These are phyloP conservation scores for Fraxinus greggii DNA, from an alignment of 305 asterid species.

Conservation along the genomic window DNA sequence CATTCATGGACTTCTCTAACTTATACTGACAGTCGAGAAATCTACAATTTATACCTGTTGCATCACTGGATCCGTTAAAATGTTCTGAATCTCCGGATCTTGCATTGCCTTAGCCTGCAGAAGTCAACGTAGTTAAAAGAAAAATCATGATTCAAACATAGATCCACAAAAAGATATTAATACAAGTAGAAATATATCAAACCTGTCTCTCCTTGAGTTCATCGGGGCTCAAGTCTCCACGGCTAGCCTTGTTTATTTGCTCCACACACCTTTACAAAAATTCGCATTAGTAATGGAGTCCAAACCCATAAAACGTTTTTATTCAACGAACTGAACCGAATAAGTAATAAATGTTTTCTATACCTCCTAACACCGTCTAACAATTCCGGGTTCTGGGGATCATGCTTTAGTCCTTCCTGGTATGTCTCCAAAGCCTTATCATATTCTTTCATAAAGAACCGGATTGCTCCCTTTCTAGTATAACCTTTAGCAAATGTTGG, in stretches of 20 bases:
- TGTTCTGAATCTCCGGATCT: conserved; percentile 88
- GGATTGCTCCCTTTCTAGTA: conserved; percentile 84
- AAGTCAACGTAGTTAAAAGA: background rate
- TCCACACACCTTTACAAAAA: conserved; percentile 60
- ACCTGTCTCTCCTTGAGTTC: conserved; percentile 99
- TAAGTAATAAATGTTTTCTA: background rate
- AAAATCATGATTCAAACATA: background rate
- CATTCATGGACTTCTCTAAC: background rate
- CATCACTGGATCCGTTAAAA: conserved; percentile 88
- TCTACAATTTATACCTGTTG: conserved; percentile 55
- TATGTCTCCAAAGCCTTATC: conserved; percentile 88
- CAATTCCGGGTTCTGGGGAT: conserved; percentile 68
- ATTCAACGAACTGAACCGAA: background rate
- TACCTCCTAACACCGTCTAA: conserved; percentile 85
- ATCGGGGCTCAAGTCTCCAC: conserved; percentile 86
- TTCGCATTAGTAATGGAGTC: background rate
- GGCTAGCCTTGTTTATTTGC: conserved; percentile 81
- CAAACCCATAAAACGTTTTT: background rate
- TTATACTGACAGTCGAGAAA: background rate
- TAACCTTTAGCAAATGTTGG: conserved; percentile 86
- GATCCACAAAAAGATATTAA: background rate
- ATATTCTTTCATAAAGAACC: conserved; percentile 83
- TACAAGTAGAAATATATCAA: background rate
- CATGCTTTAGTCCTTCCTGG: conserved; percentile 83
- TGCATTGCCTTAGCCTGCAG: conserved; percentile 86